These are phyloP conservation scores for Fusarium protoensiforme DNA, from an alignment of 2,329 filamentous ascomycete genomes.

Conservation along the genomic window DNA sequence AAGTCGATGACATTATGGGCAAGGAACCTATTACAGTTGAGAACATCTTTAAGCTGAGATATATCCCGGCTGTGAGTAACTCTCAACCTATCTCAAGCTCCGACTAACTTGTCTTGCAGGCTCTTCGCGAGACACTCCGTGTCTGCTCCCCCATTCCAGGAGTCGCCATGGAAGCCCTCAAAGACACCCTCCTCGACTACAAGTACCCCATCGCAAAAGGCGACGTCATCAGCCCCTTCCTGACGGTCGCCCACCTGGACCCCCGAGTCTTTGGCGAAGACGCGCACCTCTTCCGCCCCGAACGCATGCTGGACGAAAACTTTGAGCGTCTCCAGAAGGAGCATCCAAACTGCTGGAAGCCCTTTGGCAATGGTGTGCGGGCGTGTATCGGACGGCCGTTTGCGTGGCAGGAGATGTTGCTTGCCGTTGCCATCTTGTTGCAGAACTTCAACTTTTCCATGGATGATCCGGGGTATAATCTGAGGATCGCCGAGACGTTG, in stretches of 20 bases:
- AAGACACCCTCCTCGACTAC: slow-evolving; percentile 60
- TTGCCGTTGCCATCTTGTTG: slow-evolving; percentile 64
- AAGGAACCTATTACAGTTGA: slow-evolving; percentile 64
- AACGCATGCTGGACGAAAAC: slow-evolving; percentile 69
- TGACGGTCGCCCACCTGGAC: slow-evolving; percentile 64
- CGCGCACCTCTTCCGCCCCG: slow-evolving; percentile 67
- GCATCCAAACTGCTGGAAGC: slow-evolving; percentile 56
- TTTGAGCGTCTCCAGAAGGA: slow-evolving; percentile 51
- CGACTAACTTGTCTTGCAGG: neutral
- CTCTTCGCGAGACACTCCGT: slow-evolving; percentile 66
- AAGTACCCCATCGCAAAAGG: slow-evolving; percentile 63
- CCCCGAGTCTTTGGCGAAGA: slow-evolving; percentile 67
- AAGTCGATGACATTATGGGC: slow-evolving; percentile 71
- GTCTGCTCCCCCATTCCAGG: slow-evolving; percentile 42
- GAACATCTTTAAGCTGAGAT: slow-evolving; percentile 70
- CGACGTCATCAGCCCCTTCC: slow-evolving; percentile 56
- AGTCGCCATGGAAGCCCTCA: slow-evolving; percentile 45
- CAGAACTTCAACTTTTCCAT: slow-evolving; percentile 75
- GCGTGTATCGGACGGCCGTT: slow-evolving; percentile 65
- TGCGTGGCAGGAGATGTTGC: slow-evolving; percentile 64
- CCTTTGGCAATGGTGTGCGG: slow-evolving; percentile 64
- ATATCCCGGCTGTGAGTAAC: slow-evolving; percentile 62
- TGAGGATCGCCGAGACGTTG: slow-evolving; percentile 64
- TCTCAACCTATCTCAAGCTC: neutral
- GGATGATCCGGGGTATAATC: slow-evolving; percentile 66